Evolutionary conservation across 1,139 yeast species (phyloP).

Genomic region (Saccharomyces hybrid): DNA sequence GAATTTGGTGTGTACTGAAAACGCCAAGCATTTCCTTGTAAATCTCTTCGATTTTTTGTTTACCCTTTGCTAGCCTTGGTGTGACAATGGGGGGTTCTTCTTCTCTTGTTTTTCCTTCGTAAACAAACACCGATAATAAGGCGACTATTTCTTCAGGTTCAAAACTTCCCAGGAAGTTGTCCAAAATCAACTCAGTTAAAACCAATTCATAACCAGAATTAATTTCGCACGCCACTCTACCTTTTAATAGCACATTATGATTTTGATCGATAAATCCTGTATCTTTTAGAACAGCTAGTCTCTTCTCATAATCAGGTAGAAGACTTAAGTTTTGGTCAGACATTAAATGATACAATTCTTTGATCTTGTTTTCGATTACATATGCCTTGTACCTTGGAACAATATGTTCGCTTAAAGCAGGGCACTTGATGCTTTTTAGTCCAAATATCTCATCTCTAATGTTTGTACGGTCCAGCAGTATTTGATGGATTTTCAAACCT

Average conservation of each 20-base stretch:
- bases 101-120: slow-evolving; percentile 66
- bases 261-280: slow-evolving; percentile 70
- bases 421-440: slow-evolving; percentile 30
- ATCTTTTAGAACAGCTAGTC: slow-evolving; percentile 65
- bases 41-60: slow-evolving; percentile 59
- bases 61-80: slow-evolving; percentile 78
- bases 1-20: slow-evolving; percentile 60
- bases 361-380: slow-evolving; percentile 44
- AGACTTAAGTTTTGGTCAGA: slow-evolving; percentile 85
- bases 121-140: slow-evolving; percentile 80
- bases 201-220: slow-evolving; percentile 88
- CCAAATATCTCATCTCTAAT: slow-evolving; percentile 35
- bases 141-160: slow-evolving; percentile 97
- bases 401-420: slow-evolving; percentile 43
- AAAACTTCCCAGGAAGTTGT: slow-evolving; percentile 85
- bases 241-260: slow-evolving; percentile 75
- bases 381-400: slow-evolving; percentile 42
- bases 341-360: slow-evolving; percentile 49
- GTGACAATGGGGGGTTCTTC: slow-evolving; percentile 58
- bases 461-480: slow-evolving; percentile 39
- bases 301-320: slow-evolving; percentile 87
- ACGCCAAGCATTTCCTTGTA: slow-evolving; percentile 56
- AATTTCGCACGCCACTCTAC: slow-evolving; percentile 79
- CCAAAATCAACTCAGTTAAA: slow-evolving; percentile 79
- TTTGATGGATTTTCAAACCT: slow-evolving; percentile 47